Evolutionary conservation across 2,329 filamentous ascomycete species (phyloP).

Genomic region (Stagonosporopsis chrysanthemi): DNA sequence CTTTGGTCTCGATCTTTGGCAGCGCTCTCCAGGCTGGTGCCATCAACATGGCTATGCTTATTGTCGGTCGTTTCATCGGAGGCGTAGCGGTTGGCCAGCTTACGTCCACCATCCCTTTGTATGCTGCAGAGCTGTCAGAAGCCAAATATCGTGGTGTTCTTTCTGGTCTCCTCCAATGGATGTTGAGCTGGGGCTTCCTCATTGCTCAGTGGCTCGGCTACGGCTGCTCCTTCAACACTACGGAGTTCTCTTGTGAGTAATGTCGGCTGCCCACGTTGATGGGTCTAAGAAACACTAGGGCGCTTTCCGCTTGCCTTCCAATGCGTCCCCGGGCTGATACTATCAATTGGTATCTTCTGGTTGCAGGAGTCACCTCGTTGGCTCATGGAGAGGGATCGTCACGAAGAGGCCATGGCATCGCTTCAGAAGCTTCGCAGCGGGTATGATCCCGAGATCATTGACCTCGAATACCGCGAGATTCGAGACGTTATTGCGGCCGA

Average conservation of each 20-base stretch:
- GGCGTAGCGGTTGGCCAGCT: constrained; percentile 57
- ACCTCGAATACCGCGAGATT: constrained; percentile 35
- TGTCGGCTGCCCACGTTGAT: neutral
- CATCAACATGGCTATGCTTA: constrained; percentile 54
- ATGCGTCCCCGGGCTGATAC: constrained; percentile 51
- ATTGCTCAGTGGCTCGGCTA: constrained; percentile 52
- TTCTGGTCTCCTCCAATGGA: constrained; percentile 64
- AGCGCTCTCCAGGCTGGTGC: constrained; percentile 50
- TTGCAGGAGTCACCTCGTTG: constrained; percentile 68
- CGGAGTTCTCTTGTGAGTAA: constrained; percentile 32
- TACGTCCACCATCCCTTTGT: constrained; percentile 30
- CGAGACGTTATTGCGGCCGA: constrained; percentile 33
- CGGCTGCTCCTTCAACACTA: constrained; percentile 40
- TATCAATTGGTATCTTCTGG: constrained; percentile 60
- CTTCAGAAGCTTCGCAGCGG: constrained; percentile 30
- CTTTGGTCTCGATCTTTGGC: constrained; percentile 44
- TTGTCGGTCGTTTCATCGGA: constrained; percentile 59
- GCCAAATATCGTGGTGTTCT: constrained; percentile 57
- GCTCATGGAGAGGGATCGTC: constrained; percentile 63
- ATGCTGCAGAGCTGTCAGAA: constrained; percentile 43
- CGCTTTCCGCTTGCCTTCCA: constrained; percentile 55
- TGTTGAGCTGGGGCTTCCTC: constrained; percentile 50
- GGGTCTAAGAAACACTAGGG: constrained; percentile 24
- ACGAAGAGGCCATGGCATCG: constrained; percentile 54
- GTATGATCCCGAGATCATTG: constrained; percentile 27